Base-by-base conservation (phyloP, 441 rosid genomes). In the Adansonia madagascariensis region DNA sequence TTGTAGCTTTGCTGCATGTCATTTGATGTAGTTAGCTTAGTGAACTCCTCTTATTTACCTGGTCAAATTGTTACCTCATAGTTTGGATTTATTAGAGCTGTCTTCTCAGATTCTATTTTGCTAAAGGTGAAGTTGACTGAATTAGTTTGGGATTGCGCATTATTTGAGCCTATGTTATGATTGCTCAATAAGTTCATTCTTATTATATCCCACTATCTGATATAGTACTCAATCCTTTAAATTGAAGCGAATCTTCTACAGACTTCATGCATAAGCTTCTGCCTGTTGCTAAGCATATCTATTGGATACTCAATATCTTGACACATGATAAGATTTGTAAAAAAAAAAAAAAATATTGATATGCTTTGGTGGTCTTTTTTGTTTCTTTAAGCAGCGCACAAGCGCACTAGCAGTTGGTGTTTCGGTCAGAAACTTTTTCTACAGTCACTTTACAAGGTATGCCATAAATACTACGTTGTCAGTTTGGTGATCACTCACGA, bases 391-490 rank as follows among this genome's bases (percentile, higher is more conserved):
- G 99, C 85, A 77, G 78, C 84, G 62, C 77, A 80, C 74, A 93
- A 82, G 82, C 91, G 89, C 59, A 57, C 79, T 24, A 84, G 83
- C 80, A 88, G 88, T 83, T 90, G 93, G 91, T 94, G 93, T 53
- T 95, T 95, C 27, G 91, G 89, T 59, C 97, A 92, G 85, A 94
- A 86, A 82, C 82, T 83, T 68, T 94, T 95, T 82, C 71, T 94
- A 44, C 92, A 88, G 72, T 90, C 99, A 63, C 92, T 95, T 75
- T 87, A 87, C 89, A 91, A 95, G 95, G 97, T 95, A 88, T 3
- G 61, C 52, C 61, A 67, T 72, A 55, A 9, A 52, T 52, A 52
- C 22, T 50, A 67, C 18, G 43, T 49, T n/a, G 66, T 73, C 63
- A 49, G 18, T 64, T 61, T 22, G 24, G 68, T 55, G 6, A 15